phyloP scores from a whole-genome alignment of 2,329 filamentous ascomycete species.

The Ophiostoma sp. region DNA sequence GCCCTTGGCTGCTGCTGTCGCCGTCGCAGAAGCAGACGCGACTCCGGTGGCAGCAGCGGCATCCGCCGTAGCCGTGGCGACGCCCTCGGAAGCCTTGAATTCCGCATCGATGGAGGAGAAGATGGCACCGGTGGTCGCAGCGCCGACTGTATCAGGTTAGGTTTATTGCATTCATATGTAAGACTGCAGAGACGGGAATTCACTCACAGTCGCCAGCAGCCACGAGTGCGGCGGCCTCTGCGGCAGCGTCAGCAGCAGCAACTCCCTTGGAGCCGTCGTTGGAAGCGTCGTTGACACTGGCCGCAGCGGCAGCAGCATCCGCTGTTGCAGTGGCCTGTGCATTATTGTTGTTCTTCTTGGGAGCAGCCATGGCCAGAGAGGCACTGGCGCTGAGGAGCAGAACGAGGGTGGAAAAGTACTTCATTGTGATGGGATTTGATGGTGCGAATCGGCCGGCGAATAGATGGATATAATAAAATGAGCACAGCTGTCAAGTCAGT shows the following conservation, averaged over 20 bases:
- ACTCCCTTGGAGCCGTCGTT: slow-evolving; percentile 13
- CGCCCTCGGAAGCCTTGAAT: slow-evolving; percentile 23
- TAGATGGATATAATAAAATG: background rate
- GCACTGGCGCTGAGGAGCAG: slow-evolving; percentile 25
- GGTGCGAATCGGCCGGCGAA: slow-evolving; percentile 23
- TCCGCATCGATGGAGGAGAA: slow-evolving; percentile 24
- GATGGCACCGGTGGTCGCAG: slow-evolving; percentile 25
- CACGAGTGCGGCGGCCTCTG: slow-evolving; percentile 23
- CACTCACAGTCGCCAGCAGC: slow-evolving; percentile 23
- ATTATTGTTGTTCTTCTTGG: slow-evolving; percentile 21
- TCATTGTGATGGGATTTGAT: slow-evolving; percentile 21
- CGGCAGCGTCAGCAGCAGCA: slow-evolving; percentile 20
- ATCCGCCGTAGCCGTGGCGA: slow-evolving; percentile 16
- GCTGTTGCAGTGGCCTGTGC: background rate
- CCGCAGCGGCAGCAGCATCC: background rate
- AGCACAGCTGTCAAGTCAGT: background rate
- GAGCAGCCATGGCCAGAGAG: slow-evolving; percentile 23
- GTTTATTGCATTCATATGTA: background rate
- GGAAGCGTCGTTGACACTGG: background rate
- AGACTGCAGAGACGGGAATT: background rate
- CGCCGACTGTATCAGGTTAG: slow-evolving; percentile 20
- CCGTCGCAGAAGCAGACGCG: slow-evolving; percentile 3
- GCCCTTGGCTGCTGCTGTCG: slow-evolving; percentile 11
- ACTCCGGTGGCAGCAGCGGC: slow-evolving; percentile 10
- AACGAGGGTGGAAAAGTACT: slow-evolving; percentile 25